phyloP scores from a whole-genome alignment of 2,329 filamentous ascomycete genomes.

The Helminthosporium solani region DNA sequence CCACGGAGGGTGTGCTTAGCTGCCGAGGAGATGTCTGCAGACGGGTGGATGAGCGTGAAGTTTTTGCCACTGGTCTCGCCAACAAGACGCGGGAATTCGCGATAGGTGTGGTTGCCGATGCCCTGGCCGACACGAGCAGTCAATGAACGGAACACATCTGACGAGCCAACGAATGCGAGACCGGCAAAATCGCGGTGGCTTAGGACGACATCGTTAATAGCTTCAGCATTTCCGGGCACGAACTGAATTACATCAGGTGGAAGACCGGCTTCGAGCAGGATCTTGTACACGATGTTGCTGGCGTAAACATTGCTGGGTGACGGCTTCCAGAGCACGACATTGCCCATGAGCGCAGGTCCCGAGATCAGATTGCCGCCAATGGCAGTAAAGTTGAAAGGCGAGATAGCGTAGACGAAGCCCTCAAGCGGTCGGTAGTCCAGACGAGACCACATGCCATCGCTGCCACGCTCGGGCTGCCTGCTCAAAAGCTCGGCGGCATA shows the following conservation, averaged over 20 bases:
- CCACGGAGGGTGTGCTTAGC: slow-evolving; percentile 78
- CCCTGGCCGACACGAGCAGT: slow-evolving; percentile 81
- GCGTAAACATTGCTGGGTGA: slow-evolving; percentile 80
- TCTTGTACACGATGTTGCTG: slow-evolving; percentile 84
- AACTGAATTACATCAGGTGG: slow-evolving; percentile 89
- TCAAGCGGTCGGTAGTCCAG: slow-evolving; percentile 85
- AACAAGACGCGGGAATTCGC: slow-evolving; percentile 80
- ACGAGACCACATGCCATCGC: slow-evolving; percentile 79
- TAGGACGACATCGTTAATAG: slow-evolving; percentile 75
- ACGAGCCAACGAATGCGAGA: slow-evolving; percentile 92
- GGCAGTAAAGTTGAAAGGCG: slow-evolving; percentile 94
- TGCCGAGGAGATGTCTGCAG: slow-evolving; percentile 74
- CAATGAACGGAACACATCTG: slow-evolving; percentile 81
- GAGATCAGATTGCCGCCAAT: slow-evolving; percentile 83
- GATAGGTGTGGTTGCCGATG: slow-evolving; percentile 76
- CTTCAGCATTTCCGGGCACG: slow-evolving; percentile 79
- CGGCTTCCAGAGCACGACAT: slow-evolving; percentile 94
- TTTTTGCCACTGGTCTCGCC: slow-evolving; percentile 92
- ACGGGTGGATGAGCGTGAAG: slow-evolving; percentile 77
- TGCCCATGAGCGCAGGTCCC: slow-evolving; percentile 82
- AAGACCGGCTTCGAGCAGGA: slow-evolving; percentile 86
- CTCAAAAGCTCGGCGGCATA: slow-evolving; percentile 87
- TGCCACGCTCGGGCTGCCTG: slow-evolving; percentile 79
- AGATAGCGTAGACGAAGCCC: slow-evolving; percentile 90
- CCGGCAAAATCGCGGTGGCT: slow-evolving; percentile 76